Evolutionary conservation across 352 stramenopile species (phyloP).

Genomic region (Pythium pyrilobum): DNA sequence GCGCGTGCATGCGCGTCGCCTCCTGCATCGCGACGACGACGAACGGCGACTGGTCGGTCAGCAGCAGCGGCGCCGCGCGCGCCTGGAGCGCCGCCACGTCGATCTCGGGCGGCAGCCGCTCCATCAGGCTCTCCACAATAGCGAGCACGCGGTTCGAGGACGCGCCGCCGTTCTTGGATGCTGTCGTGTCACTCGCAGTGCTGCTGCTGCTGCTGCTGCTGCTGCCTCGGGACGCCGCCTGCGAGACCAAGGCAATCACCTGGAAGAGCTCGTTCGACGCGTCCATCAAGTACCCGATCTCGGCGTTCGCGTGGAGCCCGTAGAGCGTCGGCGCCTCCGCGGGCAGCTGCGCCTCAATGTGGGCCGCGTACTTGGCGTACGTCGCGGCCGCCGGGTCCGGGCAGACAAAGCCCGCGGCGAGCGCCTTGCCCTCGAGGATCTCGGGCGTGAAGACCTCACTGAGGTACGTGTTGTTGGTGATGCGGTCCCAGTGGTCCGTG

Average conservation of each 20-base stretch:
- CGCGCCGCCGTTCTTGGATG: background rate
- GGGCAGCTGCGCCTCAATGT: constrained; percentile 68
- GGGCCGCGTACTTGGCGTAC: constrained; percentile 93
- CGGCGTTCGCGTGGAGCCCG: constrained; percentile 72
- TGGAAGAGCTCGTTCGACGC: constrained; percentile 83
- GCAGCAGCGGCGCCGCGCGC: constrained; percentile 47
- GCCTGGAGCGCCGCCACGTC: constrained; percentile 48
- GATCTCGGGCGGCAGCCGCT: constrained; percentile 55
- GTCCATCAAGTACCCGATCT: constrained; percentile 73
- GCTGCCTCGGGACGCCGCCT: constrained; percentile 55
- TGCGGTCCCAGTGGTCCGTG: constrained; percentile 79
- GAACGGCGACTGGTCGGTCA: constrained; percentile 67
- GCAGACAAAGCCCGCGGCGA: constrained; percentile 70
- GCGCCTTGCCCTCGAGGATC: constrained; percentile 44
- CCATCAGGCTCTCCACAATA: constrained; percentile 52
- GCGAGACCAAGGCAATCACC: constrained; percentile 83
- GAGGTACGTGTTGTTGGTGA: constrained; percentile 79
- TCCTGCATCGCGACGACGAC: constrained; percentile 82
- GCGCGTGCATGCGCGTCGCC: constrained; percentile 61
- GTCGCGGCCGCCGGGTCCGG: constrained; percentile 62
- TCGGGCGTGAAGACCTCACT: constrained; percentile 57
- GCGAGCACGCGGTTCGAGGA: constrained; percentile 24
- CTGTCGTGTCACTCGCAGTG: background rate
- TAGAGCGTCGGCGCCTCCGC: constrained; percentile 63
- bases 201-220: background rate